These are phyloP conservation scores for Verticillium tricorpus DNA, from an alignment of 2,329 filamentous ascomycete genomes.

Conservation along the genomic window DNA sequence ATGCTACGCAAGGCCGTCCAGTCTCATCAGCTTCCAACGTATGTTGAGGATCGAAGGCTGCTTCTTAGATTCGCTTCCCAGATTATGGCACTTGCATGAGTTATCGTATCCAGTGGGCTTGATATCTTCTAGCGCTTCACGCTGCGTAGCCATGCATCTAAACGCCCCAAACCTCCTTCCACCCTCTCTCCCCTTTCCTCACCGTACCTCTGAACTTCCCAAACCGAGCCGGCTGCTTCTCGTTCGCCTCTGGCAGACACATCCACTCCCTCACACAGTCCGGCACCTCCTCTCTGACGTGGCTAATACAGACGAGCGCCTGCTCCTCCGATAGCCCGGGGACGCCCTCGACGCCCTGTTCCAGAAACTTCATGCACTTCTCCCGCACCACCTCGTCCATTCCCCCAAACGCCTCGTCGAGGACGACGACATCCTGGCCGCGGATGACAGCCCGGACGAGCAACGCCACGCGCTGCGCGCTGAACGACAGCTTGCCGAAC, in stretches of 20 bases:
- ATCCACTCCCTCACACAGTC: slow-evolving; percentile 79
- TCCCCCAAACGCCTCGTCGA: slow-evolving; percentile 85
- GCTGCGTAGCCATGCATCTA: slow-evolving; percentile 1
- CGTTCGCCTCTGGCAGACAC: slow-evolving; percentile 73
- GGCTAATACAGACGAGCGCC: slow-evolving; percentile 87
- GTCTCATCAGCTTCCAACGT: too few species aligned
- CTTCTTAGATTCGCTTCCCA: too few species aligned
- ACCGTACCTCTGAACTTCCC: slow-evolving; percentile 61
- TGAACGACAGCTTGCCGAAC: slow-evolving; percentile 75
- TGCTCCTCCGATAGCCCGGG: slow-evolving; percentile 64
- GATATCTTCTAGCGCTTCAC: too few species aligned
- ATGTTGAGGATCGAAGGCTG: too few species aligned
- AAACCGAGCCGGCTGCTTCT: slow-evolving; percentile 55
- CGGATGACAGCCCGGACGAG: slow-evolving; percentile 81
- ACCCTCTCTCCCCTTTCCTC: slow-evolving; percentile 50
- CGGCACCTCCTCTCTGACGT: slow-evolving; percentile 86
- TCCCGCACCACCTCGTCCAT: slow-evolving; percentile 80
- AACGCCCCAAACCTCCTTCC: slow-evolving; percentile 61
- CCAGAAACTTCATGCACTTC: slow-evolving; percentile 80
- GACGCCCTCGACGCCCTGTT: slow-evolving; percentile 56
- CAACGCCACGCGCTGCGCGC: slow-evolving; percentile 77
- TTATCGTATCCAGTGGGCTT: too few species aligned
- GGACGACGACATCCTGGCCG: slow-evolving; percentile 72
- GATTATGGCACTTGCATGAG: too few species aligned
- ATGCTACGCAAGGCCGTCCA: too few species aligned